A percentile compares a stretch with the other conserved stretches of the same genome.
Conservation (phyloP, 164 flowering plant species). For the Piper longum region DNA sequence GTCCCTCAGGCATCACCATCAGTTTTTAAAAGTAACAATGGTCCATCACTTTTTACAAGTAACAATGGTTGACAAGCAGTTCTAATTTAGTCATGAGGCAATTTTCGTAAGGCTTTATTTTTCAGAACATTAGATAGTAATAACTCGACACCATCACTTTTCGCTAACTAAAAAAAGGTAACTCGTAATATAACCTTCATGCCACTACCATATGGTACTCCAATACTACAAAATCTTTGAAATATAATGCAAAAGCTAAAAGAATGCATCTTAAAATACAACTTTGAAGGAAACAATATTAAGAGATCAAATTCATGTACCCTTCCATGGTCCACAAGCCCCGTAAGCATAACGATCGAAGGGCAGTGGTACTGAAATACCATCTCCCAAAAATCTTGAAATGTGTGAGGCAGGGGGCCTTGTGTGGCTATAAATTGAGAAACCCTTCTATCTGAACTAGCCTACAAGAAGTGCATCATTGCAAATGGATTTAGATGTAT, state of each 20-base stretch:
- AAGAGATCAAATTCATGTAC: conserved; percentile 25
- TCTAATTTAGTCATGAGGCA: too few relatives aligned
- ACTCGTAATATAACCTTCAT: too few relatives aligned
- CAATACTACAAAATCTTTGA: too few relatives aligned
- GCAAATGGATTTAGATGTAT: conserved; percentile 3
- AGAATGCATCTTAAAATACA: not conserved
- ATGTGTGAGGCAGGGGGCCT: conserved; percentile 92
- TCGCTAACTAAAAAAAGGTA: too few relatives aligned
- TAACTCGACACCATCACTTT: too few relatives aligned
- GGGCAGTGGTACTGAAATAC: conserved; percentile 71
- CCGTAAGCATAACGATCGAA: conserved; percentile 83
- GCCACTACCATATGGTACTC: too few relatives aligned
- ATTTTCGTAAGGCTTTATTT: too few relatives aligned
- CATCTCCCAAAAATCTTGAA: conserved; percentile 98
- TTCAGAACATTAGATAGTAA: too few relatives aligned
- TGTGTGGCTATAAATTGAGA: conserved; percentile 86
- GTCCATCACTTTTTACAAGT: too few relatives aligned
- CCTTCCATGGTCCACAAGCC: conserved; percentile 62
- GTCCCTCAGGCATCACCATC: not conserved
- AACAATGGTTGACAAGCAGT: too few relatives aligned
- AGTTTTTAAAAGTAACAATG: not conserved
- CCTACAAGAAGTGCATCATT: conserved; percentile 28
- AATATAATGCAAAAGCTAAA: too few relatives aligned
- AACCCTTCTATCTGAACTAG: conserved; percentile 33
- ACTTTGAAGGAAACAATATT: not conserved